These are phyloP conservation scores for Uncinocarpus reesii DNA, from an alignment of 2,329 filamentous ascomycete genomes.

Conservation along the genomic window DNA sequence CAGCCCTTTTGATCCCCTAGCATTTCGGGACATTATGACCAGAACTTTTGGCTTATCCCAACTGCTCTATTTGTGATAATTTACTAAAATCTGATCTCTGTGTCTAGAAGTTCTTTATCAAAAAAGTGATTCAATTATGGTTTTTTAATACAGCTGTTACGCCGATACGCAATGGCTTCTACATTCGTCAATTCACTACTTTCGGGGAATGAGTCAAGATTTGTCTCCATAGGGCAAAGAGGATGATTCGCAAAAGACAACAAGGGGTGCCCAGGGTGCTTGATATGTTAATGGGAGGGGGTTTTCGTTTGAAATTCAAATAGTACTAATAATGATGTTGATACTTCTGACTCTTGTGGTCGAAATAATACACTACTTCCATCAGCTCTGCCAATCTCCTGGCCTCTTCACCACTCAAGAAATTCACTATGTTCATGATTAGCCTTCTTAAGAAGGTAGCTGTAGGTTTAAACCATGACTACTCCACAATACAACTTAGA, in stretches of 20 bases:
- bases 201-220: background rate
- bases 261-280: background rate
- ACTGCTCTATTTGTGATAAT: too few species aligned
- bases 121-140: background rate
- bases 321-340: constrained; percentile 2
- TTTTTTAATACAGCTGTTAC: background rate
- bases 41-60: too few species aligned
- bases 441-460: too few species aligned
- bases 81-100: too few species aligned
- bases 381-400: too few species aligned
- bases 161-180: background rate
- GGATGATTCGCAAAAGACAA: background rate
- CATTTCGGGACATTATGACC: background rate
- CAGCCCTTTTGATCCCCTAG: background rate
- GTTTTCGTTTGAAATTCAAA: background rate
- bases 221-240: background rate
- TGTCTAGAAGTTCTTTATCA: background rate
- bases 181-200: background rate
- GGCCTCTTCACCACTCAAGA: too few species aligned
- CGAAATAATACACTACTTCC: background rate
- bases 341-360: constrained; percentile 1
- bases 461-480: too few species aligned
- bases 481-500: too few species aligned
- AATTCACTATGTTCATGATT: too few species aligned
- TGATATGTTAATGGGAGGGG: background rate